Base-by-base conservation (phyloP, 108 stramenopile genomes). In the Epipyxis sp. region DNA sequence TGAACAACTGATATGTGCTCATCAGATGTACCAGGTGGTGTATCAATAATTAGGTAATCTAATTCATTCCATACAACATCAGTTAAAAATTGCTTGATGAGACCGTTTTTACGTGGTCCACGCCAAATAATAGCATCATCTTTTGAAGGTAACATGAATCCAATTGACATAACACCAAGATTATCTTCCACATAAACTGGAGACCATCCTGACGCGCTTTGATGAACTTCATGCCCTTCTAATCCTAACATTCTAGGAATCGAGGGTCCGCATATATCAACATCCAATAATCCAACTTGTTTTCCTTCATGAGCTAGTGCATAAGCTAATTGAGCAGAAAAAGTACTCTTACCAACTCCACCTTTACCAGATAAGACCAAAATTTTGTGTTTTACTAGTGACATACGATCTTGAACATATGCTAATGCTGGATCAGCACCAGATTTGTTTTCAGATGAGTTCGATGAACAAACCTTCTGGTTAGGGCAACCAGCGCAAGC, bases 1-100 rank as follows among this genome's bases (percentile, higher is more conserved):
- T 97, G 96, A 2, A 97, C 95, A 16, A 95, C 96, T 32, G 91
- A 92, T 79, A 99, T 98, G 79, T 99, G 99, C 82, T 99, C 99
- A 82, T 99, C 99, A 71, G 91, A 92, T 25, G 99, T 99, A 44
- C 99, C 99, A 0, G 99, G 99, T 16, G 99, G 99, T 30, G 97
- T 99, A 86, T 99, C 99, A 35, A 99, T 86, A 69, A 59, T 77
- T 3, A 59, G 34, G 40, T 77, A 59, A 25, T 77, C 76, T 59
- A 77, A 6, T 59, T 77, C 59, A 37, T 65, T 65, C 92, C 93
- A 93, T 84, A 90, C 89, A 0, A 93, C 91, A 69, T 94, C 90
- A 1, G 95, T 97, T 59, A 99, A 84, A 65, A 99, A 99, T 83
- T 98, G 97, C 85, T 95, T 94, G 85, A 99, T 99, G 30, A 99